These are phyloP conservation scores for Fusarium palustre DNA, from an alignment of 2,329 filamentous ascomycete genomes.

Conservation along the genomic window DNA sequence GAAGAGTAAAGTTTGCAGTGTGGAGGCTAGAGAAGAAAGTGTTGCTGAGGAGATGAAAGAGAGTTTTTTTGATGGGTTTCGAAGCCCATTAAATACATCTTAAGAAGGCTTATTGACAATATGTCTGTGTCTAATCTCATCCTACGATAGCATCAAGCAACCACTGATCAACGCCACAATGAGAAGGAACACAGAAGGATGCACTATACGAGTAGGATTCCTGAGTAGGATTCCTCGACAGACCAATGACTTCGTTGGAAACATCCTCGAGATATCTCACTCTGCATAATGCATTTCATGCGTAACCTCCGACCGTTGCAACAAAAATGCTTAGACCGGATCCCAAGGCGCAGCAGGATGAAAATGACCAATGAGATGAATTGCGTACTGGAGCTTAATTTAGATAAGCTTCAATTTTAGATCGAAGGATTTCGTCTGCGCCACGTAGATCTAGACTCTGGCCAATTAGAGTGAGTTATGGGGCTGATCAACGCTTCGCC, in stretches of 20 bases:
- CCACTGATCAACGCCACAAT: neutral
- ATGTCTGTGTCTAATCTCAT: neutral
- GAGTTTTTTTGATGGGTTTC: neutral
- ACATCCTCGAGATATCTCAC: too few species aligned
- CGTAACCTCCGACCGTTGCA: neutral
- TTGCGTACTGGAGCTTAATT: neutral
- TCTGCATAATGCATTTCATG: neutral
- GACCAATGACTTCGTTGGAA: neutral
- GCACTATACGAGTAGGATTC: neutral
- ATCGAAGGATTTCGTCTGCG: slow-evolving; percentile 1
- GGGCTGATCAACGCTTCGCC: neutral
- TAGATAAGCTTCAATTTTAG: neutral
- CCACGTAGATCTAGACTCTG: neutral
- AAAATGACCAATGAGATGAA: neutral
- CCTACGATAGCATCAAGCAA: neutral
- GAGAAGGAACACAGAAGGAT: slow-evolving; percentile 4
- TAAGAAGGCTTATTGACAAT: fast-evolving
- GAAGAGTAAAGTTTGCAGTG: neutral
- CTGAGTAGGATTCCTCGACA: neutral
- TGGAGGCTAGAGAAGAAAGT: neutral
- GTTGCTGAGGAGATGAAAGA: neutral
- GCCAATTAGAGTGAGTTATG: neutral
- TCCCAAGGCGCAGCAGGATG: neutral
- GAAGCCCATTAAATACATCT: slow-evolving; percentile 3
- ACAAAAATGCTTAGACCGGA: too few species aligned